phyloP scores from a whole-genome alignment of 108 stramenopile species.

The Cyclotella baltica region DNA sequence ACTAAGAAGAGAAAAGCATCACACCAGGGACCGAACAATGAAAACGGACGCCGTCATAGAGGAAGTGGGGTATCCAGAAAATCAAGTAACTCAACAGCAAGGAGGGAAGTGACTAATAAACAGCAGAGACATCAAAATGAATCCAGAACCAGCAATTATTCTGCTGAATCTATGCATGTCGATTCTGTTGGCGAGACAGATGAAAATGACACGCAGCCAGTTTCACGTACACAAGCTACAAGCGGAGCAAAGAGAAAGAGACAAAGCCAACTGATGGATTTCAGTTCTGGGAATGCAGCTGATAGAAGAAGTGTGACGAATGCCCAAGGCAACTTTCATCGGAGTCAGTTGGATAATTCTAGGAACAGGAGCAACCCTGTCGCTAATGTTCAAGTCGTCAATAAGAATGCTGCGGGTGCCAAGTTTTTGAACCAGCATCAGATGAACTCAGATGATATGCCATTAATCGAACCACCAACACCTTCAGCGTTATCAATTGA shows the following conservation, averaged over 20 bases:
- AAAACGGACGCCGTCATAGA: neutral
- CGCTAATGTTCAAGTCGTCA: too few relatives aligned
- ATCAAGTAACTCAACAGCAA: neutral
- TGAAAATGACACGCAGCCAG: slow-evolving; percentile 22
- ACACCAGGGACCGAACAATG: neutral
- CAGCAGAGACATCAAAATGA: neutral
- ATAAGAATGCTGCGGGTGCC: too few relatives aligned
- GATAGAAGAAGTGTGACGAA: too few relatives aligned
- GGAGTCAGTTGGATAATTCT: too few relatives aligned
- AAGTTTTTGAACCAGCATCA: neutral
- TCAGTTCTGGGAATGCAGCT: slow-evolving; percentile 4
- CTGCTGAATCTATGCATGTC: slow-evolving; percentile 15
- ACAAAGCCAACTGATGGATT: neutral
- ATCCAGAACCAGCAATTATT: neutral
- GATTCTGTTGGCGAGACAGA: slow-evolving; percentile 41
- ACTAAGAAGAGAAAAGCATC: slow-evolving; percentile 6
- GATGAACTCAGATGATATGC: neutral
- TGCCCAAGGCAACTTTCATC: too few relatives aligned
- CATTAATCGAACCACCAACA: neutral
- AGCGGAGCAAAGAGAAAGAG: neutral
- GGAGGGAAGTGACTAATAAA: neutral
- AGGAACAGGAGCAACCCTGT: too few relatives aligned
- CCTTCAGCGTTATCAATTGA: neutral
- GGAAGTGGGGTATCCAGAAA: neutral
- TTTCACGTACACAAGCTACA: slow-evolving; percentile 2